These are phyloP conservation scores for Blastobotrys chiropterorum DNA, from an alignment of 805 yeast genomes.

Conservation along the genomic window DNA sequence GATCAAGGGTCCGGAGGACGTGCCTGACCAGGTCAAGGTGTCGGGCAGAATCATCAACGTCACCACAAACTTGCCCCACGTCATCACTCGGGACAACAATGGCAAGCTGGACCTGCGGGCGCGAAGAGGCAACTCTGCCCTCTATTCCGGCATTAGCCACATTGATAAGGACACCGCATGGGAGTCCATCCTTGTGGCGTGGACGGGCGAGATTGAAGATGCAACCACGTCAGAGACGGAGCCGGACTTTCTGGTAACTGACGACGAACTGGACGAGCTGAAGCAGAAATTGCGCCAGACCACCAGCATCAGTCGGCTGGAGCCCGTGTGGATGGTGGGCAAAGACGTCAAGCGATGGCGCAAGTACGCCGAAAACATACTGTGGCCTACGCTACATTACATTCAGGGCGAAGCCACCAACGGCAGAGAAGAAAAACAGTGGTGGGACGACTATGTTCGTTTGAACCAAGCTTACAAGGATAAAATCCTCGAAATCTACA, in stretches of 20 bases:
- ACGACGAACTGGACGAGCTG: background rate
- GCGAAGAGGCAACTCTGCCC: slow-evolving; percentile 74
- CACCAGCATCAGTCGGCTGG: slow-evolving; percentile 35
- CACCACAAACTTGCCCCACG: slow-evolving; percentile 62
- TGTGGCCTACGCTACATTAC: slow-evolving; percentile 96
- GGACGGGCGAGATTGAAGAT: slow-evolving; percentile 82
- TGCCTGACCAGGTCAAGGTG: slow-evolving; percentile 19
- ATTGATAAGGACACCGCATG: slow-evolving; percentile 63
- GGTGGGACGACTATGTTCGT: slow-evolving; percentile 85
- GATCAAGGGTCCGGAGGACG: slow-evolving; percentile 3
- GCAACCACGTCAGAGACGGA: background rate
- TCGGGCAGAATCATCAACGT: slow-evolving; percentile 65
- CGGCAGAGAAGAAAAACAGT: slow-evolving; percentile 62
- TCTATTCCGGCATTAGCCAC: slow-evolving; percentile 67
- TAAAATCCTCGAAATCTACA: slow-evolving; percentile 62
- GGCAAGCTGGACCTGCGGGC: slow-evolving; percentile 42
- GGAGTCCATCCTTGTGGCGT: slow-evolving; percentile 84
- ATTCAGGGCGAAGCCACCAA: slow-evolving; percentile 71
- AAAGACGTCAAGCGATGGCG: slow-evolving; percentile 80
- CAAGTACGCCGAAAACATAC: slow-evolving; percentile 75
- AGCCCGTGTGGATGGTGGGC: slow-evolving; percentile 82
- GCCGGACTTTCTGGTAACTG: slow-evolving; percentile 9
- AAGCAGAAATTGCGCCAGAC: background rate
- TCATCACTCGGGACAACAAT: slow-evolving; percentile 39
- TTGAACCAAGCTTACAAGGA: slow-evolving; percentile 89